phyloP scores from a whole-genome alignment of 306 rosid genomes.

The Glycine latifolia region DNA sequence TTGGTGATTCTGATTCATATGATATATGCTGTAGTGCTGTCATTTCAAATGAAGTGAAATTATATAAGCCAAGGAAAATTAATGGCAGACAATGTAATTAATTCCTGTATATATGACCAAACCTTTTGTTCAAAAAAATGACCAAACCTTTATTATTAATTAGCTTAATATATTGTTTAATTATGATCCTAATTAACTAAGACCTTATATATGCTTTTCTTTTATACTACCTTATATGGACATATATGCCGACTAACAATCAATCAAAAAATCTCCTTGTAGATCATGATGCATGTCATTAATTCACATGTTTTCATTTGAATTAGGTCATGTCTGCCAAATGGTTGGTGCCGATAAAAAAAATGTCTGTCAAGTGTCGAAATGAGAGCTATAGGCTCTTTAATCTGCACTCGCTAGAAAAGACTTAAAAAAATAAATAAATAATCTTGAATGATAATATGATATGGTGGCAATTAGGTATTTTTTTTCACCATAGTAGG shows the following conservation, averaged over 20 bases:
- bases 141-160: constrained; percentile 33
- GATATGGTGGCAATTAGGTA: constrained; percentile 1
- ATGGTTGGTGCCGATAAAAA: not conserved
- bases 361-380: no score
- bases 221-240: not conserved
- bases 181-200: not conserved
- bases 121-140: constrained; percentile 11
- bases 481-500: not conserved
- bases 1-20: constrained; percentile 42
- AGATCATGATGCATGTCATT: not conserved
- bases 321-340: not conserved
- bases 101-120: constrained; percentile 32
- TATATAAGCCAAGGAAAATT: constrained; percentile 2
- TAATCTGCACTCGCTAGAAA: not conserved
- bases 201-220: not conserved
- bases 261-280: not conserved
- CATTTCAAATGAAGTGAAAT: constrained; percentile 56
- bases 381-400: not conserved
- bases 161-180: not conserved
- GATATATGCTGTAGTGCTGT: constrained; percentile 53
- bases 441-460: not conserved
- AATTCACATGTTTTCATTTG: no score
- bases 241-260: not conserved
- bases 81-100: constrained; percentile 58
- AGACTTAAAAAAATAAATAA: not conserved